Evolutionary conservation across 352 stramenopile genomes (phyloP).

Genomic region (Thalassiosira mediterranea): DNA sequence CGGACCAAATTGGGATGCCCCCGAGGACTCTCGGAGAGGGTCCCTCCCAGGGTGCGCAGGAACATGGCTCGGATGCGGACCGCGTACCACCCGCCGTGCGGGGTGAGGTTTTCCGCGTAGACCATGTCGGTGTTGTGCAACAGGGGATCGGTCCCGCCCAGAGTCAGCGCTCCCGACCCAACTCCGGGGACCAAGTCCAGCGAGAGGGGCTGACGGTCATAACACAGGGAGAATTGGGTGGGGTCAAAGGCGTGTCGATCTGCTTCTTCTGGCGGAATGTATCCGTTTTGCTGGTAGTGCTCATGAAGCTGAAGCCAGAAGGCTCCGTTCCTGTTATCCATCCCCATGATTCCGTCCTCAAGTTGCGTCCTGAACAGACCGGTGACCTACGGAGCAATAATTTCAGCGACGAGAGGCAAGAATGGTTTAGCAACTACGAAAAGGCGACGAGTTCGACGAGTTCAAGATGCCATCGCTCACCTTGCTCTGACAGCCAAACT

Average conservation of each 20-base stretch:
- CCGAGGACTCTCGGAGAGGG: slow-evolving; percentile 16
- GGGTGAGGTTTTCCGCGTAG: slow-evolving; percentile 81
- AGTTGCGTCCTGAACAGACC: slow-evolving; percentile 91
- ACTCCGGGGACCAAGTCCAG: slow-evolving; percentile 56
- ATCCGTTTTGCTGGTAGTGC: slow-evolving; percentile 39
- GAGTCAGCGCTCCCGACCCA: slow-evolving; percentile 89
- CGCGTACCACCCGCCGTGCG: slow-evolving; percentile 80
- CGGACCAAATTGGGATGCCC: slow-evolving; percentile 30
- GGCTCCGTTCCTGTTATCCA: slow-evolving; percentile 87
- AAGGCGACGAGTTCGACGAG: too few relatives aligned
- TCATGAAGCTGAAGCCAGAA: slow-evolving; percentile 90
- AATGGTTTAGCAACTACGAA: too few relatives aligned
- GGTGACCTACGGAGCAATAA: slow-evolving; percentile 80
- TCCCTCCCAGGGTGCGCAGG: slow-evolving; percentile 51
- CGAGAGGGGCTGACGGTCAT: slow-evolving; percentile 63
- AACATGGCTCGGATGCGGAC: slow-evolving; percentile 83
- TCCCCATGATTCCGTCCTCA: slow-evolving; percentile 96
- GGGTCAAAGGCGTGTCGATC: slow-evolving; percentile 80
- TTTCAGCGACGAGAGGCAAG: too few relatives aligned
- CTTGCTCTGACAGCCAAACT: slow-evolving; percentile 93
- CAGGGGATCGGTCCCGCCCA: slow-evolving; percentile 88
- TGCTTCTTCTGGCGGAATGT: not conserved
- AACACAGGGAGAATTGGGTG: slow-evolving; percentile 90
- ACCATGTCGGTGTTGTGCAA: slow-evolving; percentile 86
- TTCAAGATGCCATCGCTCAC: slow-evolving; percentile 14